Percentiles rank a stretch among this genome's conserved stretches.
Conservation (phyloP, 2,329 filamentous ascomycete species). For the Ophioceras dolichostomum region DNA sequence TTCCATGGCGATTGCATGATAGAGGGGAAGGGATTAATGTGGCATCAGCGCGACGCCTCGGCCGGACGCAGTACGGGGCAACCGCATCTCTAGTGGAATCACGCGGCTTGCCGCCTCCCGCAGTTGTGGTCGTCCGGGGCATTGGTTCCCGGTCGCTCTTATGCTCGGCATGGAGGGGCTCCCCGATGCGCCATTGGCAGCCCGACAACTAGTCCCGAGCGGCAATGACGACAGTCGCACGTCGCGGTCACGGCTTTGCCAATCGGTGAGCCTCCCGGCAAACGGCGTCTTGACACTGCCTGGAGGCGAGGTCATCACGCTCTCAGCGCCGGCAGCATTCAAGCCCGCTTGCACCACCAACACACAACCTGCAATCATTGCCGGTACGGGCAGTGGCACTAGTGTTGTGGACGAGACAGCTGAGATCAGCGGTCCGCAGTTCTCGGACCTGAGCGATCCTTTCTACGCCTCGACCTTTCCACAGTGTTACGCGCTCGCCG, state of each 20-base stretch:
- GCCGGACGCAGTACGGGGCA: too few species aligned
- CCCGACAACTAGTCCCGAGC: slow-evolving; percentile 7
- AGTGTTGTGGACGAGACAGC: slow-evolving; percentile 12
- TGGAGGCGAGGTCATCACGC: slow-evolving; percentile 41
- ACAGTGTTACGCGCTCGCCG: slow-evolving; percentile 84
- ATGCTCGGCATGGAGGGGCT: slow-evolving; percentile 4
- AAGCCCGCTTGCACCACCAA: slow-evolving; percentile 40
- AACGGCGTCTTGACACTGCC: slow-evolving; percentile 35
- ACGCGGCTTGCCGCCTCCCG: slow-evolving; percentile 2
- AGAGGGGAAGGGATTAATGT: too few species aligned
- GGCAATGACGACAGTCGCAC: slow-evolving; percentile 2
- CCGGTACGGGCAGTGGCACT: slow-evolving; percentile 18
- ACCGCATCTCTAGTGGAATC: too few species aligned
- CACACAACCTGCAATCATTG: slow-evolving; percentile 25
- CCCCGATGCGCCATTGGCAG: slow-evolving; percentile 6
- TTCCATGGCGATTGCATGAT: too few species aligned
- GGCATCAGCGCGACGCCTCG: too few species aligned
- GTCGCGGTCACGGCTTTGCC: slow-evolving; percentile 23
- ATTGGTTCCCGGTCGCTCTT: too few species aligned
- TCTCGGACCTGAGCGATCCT: slow-evolving; percentile 64
- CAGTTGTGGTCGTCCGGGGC: slow-evolving; percentile 7
- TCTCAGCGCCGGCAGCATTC: slow-evolving; percentile 48
- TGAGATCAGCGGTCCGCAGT: slow-evolving; percentile 19
- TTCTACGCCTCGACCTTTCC: slow-evolving; percentile 93
- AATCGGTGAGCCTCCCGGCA: slow-evolving; percentile 28